phyloP scores from a whole-genome alignment of 805 yeast genomes.

The Sugiyamaella lignohabitans region DNA sequence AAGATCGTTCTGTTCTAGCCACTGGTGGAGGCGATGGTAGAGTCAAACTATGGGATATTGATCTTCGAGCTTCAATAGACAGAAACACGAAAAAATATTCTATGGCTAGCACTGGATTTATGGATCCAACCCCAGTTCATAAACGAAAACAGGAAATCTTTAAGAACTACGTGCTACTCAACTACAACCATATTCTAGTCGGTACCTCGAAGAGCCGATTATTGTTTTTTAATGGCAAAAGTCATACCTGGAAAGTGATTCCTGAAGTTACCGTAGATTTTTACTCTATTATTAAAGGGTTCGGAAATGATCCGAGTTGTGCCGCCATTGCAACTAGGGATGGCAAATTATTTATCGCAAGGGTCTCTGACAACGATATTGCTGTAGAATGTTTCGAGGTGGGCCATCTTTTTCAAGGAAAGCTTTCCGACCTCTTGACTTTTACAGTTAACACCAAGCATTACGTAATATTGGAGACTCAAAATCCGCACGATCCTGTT shows the following conservation, averaged over 20 bases:
- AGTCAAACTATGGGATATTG: constrained; percentile 51
- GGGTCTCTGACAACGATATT: constrained; percentile 1
- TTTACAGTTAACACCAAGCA: constrained; percentile 7
- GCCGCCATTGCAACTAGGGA: constrained; percentile 38
- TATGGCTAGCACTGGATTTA: not conserved
- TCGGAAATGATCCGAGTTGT: constrained; percentile 39
- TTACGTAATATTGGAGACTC: constrained; percentile 52
- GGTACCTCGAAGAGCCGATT: constrained; percentile 59
- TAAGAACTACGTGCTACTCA: constrained; percentile 51
- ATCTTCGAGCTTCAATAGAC: not conserved
- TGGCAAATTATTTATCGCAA: constrained; percentile 17
- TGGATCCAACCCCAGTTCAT: too few relatives aligned
- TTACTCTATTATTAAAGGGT: constrained; percentile 22
- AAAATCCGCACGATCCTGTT: constrained; percentile 56
- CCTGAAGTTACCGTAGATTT: constrained; percentile 13
- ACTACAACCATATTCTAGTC: constrained; percentile 38
- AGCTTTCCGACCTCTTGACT: constrained; percentile 26
- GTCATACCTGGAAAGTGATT: constrained; percentile 11
- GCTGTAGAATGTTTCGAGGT: constrained; percentile 22
- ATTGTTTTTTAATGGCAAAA: constrained; percentile 31
- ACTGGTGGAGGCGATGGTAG: constrained; percentile 96
- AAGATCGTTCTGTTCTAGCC: constrained; percentile 40
- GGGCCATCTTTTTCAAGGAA: constrained; percentile 30
- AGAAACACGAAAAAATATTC: not conserved
- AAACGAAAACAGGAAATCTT: constrained; percentile 45